A percentile compares a stretch with the other conserved stretches of the same genome.
These are phyloP conservation scores for Fraxinus greggii DNA, from an alignment of 305 asterid genomes.

Conservation along the genomic window DNA sequence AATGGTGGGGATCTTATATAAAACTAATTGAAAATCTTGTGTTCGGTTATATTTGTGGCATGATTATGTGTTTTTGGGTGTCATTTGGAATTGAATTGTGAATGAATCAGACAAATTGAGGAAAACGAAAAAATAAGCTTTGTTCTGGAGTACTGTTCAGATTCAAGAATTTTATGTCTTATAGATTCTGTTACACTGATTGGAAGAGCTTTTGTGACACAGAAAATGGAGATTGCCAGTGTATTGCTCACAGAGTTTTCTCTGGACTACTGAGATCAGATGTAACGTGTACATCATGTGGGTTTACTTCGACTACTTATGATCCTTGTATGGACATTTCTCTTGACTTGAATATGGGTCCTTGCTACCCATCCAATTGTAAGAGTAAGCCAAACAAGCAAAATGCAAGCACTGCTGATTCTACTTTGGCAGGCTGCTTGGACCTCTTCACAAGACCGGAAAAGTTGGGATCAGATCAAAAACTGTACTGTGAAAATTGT, in stretches of 20 bases:
- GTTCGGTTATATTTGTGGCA: not conserved
- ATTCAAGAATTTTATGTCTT: conserved; percentile 4
- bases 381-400: conserved; percentile 39
- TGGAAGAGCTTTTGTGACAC: conserved; percentile 29
- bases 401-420: conserved; percentile 32
- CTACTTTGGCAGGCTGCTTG: conserved; percentile 58
- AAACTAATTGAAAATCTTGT: not conserved
- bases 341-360: conserved; percentile 45
- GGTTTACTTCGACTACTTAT: conserved; percentile 68
- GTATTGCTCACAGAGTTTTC: conserved; percentile 64
- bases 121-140: not conserved
- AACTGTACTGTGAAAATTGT: conserved; percentile 63
- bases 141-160: not conserved
- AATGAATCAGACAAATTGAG: not conserved
- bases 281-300: conserved; percentile 71
- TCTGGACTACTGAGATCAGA: conserved; percentile 74
- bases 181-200: conserved; percentile 23
- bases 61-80: not conserved
- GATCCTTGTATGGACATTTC: conserved; percentile 72
- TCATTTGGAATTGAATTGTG: not conserved
- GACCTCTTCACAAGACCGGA: conserved; percentile 74
- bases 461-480: conserved; percentile 65
- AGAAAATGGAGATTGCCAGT: conserved; percentile 65
- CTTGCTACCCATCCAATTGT: conserved; percentile 22
- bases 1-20: conserved; percentile 1